phyloP scores from a whole-genome alignment of 2,329 filamentous ascomycete genomes.

The Neofusicoccum kwambonambiense region DNA sequence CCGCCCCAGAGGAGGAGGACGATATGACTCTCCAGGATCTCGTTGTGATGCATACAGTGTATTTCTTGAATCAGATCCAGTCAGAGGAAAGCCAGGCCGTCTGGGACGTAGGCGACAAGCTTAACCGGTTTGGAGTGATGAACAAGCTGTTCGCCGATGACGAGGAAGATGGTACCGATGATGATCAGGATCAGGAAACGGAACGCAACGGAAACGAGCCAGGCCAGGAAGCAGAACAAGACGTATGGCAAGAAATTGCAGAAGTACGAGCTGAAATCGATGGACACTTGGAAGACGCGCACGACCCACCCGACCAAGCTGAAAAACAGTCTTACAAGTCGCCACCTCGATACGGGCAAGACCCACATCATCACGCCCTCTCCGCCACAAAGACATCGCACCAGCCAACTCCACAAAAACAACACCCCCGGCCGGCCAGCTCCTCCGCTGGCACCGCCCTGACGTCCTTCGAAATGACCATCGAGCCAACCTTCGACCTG shows the following conservation, averaged over 20 bases:
- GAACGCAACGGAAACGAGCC: not conserved
- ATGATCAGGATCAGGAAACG: not conserved
- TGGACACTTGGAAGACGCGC: no score
- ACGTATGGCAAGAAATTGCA: not conserved
- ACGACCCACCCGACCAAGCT: no score
- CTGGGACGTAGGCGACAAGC: not conserved
- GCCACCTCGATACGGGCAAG: no score
- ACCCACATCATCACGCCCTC: no score
- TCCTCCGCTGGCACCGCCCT: conserved; percentile 1
- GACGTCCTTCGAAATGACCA: not conserved
- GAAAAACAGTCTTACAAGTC: no score
- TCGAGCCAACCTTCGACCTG: not conserved
- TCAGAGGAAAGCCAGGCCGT: not conserved
- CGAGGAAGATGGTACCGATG: not conserved
- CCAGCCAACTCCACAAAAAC: not conserved
- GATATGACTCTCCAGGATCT: not conserved
- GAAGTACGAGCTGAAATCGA: not conserved
- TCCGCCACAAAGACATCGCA: no score
- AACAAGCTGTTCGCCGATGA: not conserved
- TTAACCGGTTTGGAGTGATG: not conserved
- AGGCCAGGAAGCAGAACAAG: not conserved
- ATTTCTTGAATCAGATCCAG: not conserved
- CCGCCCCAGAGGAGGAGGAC: not conserved
- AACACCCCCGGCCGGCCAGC: not conserved
- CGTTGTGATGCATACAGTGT: not conserved